Conservation (phyloP, 225 moss, liverwort and hornwort species). For the Climacium dendroides region DNA sequence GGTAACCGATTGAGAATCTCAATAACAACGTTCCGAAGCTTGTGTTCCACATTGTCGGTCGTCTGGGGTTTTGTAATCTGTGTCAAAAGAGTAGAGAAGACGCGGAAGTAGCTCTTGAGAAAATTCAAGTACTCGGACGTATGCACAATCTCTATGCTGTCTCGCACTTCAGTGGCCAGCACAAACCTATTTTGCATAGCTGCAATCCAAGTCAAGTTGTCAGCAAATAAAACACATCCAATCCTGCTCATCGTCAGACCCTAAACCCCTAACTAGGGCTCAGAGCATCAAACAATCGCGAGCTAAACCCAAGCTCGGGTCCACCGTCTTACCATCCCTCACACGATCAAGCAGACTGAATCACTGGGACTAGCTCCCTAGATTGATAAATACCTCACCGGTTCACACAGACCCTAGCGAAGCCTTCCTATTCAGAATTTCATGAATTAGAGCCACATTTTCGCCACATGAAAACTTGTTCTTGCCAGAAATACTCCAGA, state of each 20-base stretch:
- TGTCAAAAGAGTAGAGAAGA: constrained; percentile 83
- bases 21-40: constrained; percentile 98
- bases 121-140: constrained; percentile 97
- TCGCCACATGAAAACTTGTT: not conserved
- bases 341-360: not conserved
- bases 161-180: constrained; percentile 95
- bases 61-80: constrained; percentile 86
- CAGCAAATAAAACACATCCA: not conserved
- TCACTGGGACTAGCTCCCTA: not conserved
- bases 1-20: constrained; percentile 96
- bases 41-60: constrained; percentile 96
- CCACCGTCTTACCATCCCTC: not conserved
- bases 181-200: constrained; percentile 94
- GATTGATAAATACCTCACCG: not conserved
- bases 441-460: not conserved
- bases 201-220: constrained; percentile 8
- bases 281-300: not conserved
- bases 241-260: not conserved
- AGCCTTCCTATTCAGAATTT: not conserved
- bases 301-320: not conserved
- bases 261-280: not conserved
- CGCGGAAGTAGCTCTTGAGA: constrained; percentile 92
- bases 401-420: not conserved
- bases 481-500: not conserved
- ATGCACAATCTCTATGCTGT: constrained; percentile 99